Percentiles rank a stretch among this genome's conserved stretches.
Evolutionary conservation across 345 rosid genomes (phyloP).

Genomic region (Clausena lansium): DNA sequence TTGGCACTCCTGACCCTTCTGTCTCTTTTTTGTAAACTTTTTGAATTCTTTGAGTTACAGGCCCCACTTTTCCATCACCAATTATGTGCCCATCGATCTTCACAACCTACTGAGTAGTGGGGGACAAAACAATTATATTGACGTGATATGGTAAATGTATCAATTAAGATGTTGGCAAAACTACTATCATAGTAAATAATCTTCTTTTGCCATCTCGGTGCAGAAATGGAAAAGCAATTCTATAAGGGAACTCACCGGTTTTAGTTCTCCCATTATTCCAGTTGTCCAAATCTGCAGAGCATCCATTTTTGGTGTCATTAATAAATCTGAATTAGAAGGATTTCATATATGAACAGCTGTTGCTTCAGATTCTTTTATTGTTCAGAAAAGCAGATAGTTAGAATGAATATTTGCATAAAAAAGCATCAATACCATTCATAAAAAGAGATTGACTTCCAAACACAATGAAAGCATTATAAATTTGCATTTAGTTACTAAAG

Average conservation of each 20-base stretch:
- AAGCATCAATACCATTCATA: not conserved
- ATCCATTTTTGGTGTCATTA: not conserved
- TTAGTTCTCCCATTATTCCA: conserved; percentile 92
- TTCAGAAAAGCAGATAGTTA: not conserved
- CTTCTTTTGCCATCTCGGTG: not conserved
- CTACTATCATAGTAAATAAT: not conserved
- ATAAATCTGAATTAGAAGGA: not conserved
- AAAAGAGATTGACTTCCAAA: not conserved
- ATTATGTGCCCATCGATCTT: conserved; percentile 66
- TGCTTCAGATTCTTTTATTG: not conserved
- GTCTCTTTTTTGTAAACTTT: conserved; percentile 61
- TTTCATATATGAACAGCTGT: not conserved
- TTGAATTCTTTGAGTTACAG: conserved; percentile 60
- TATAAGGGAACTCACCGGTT: conserved; percentile 46
- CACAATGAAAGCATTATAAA: not conserved
- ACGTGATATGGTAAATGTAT: not conserved
- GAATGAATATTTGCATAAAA: not conserved
- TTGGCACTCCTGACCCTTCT: conserved; percentile 63
- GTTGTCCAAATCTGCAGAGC: conserved; percentile 77
- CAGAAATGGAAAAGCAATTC: not conserved
- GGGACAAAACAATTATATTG: not conserved
- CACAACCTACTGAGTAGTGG: conserved; percentile 45
- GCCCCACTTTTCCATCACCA: conserved; percentile 77
- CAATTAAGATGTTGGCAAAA: not conserved
- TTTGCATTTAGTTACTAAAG: not conserved